These are phyloP conservation scores for Cutaneotrichosporon cyanovorans DNA, from an alignment of 1,284 basidiomycete genomes.

Conservation along the genomic window DNA sequence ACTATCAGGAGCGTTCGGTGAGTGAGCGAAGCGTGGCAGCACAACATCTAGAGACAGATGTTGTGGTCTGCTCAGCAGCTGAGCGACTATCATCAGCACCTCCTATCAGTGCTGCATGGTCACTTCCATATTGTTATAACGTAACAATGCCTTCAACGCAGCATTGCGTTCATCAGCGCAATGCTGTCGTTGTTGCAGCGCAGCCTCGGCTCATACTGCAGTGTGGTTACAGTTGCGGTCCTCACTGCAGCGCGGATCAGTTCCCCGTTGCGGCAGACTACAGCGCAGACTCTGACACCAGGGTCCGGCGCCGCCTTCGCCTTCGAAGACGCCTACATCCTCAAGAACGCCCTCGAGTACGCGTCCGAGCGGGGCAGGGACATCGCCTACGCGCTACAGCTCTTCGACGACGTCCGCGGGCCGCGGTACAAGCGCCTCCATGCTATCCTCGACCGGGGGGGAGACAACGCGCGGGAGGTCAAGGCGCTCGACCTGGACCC, in stretches of 20 bases:
- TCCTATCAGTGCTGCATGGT: too few species aligned
- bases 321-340: slow-evolving; percentile 26
- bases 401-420: slow-evolving; percentile 22
- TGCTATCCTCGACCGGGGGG: slow-evolving; percentile 15
- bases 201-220: too few species aligned
- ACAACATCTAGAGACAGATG: too few species aligned
- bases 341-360: slow-evolving; percentile 14
- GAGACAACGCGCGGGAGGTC: slow-evolving; percentile 12
- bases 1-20: slow-evolving; percentile 21
- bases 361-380: background rate
- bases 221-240: too few species aligned
- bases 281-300: background rate
- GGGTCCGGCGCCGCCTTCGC: slow-evolving; percentile 28
- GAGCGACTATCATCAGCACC: too few species aligned
- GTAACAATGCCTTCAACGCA: too few species aligned
- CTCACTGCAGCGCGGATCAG: too few species aligned
- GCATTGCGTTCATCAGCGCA: too few species aligned
- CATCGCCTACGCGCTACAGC: slow-evolving; percentile 10
- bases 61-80: too few species aligned
- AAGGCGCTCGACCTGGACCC: slow-evolving; percentile 6
- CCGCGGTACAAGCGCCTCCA: slow-evolving; percentile 25
- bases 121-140: too few species aligned
- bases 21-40: background rate
- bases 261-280: too few species aligned
- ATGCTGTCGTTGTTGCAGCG: too few species aligned